Evolutionary conservation across 345 rosid genomes (phyloP).

Genomic region (Populus euphratica): DNA sequence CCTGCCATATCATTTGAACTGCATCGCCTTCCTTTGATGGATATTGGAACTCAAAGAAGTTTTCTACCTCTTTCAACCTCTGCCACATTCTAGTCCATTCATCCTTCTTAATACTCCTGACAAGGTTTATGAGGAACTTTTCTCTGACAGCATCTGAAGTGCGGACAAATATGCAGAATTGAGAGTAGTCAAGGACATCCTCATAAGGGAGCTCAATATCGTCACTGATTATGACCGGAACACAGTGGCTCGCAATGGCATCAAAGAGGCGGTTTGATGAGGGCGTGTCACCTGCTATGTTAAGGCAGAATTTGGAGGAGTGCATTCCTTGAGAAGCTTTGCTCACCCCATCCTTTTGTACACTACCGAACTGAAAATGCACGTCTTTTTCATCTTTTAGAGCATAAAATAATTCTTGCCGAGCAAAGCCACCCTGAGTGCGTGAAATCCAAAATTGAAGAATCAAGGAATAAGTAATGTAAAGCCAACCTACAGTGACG

Average conservation of each 20-base stretch:
- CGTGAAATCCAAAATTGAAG: not conserved
- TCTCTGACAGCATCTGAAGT: constrained; percentile 73
- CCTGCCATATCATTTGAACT: constrained; percentile 92
- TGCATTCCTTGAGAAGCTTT: constrained; percentile 80
- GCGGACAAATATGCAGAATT: constrained; percentile 81
- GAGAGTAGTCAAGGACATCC: constrained; percentile 79
- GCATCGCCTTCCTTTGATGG: constrained; percentile 67
- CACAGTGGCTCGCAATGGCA: constrained; percentile 90
- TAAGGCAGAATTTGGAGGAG: constrained; percentile 84
- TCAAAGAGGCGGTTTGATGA: constrained; percentile 96
- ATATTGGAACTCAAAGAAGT: constrained; percentile 52
- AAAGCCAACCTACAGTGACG: not conserved
- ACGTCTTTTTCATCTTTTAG: constrained; percentile 78
- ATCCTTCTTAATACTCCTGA: constrained; percentile 59
- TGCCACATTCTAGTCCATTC: constrained; percentile 78
- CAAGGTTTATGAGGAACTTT: constrained; percentile 57
- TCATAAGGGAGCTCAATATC: constrained; percentile 92
- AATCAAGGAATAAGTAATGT: constrained; percentile 2
- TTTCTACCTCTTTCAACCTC: constrained; percentile 57
- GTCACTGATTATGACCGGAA: constrained; percentile 88
- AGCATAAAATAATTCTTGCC: constrained; percentile 75
- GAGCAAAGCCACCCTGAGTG: constrained; percentile 71
- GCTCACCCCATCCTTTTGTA: constrained; percentile 55
- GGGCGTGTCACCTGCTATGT: constrained; percentile 96
- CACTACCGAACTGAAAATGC: constrained; percentile 81